Evolutionary conservation across 169 alveolate genomes (phyloP), one percentile per base, ranked within the genome.

Genomic region (Plasmodium ovale): DNA sequence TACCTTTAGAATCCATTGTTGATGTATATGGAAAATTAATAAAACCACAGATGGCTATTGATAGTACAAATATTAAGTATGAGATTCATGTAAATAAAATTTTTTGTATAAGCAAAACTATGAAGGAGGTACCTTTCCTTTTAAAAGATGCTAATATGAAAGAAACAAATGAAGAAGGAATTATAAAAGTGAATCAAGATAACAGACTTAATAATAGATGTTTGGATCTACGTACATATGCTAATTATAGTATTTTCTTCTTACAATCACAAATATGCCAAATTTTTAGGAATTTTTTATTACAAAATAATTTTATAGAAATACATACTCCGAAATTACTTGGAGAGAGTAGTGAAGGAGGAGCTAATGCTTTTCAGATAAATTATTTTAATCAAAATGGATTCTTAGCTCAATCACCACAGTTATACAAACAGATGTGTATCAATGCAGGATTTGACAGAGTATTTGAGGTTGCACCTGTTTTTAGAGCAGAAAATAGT

Each of bases 271-370:
- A 97, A 62, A 98, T 98, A 7, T 96, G 99, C 82, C 92, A 89
- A 85, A 92, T 97, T 21, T 98, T 98, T 95, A 95, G 99, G 88
- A 98, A 95, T 74, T 97, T 87, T 91, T 87, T 98, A n/a, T 58
- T 94, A 33, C 79, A 93, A 7, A 82, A 95, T 59, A 98, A 95
- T 47, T 98, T 99, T 91, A 94, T 97, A 53, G 99, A 99, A 95
- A 98, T 99, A 33, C 99, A 99, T 93, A 96, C 99, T 2, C 99
- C 99, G 0, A 99, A 99, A 94, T 93, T 99, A 51, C 94, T 98
- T 35, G 99, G 99, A 25, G 99, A 99, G 7, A 98, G 99, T 42
- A 96, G 99, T 31, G 99, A 99, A 95, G 99, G 99, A 42, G 99
- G 99, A 21, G 98, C 99, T 53, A 94, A 95, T 59, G 99, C 97